A percentile compares a stretch with the other conserved stretches of the same genome.
Evolutionary conservation across 2,329 filamentous ascomycete genomes (phyloP).

Genomic region (Neurospora sp.): DNA sequence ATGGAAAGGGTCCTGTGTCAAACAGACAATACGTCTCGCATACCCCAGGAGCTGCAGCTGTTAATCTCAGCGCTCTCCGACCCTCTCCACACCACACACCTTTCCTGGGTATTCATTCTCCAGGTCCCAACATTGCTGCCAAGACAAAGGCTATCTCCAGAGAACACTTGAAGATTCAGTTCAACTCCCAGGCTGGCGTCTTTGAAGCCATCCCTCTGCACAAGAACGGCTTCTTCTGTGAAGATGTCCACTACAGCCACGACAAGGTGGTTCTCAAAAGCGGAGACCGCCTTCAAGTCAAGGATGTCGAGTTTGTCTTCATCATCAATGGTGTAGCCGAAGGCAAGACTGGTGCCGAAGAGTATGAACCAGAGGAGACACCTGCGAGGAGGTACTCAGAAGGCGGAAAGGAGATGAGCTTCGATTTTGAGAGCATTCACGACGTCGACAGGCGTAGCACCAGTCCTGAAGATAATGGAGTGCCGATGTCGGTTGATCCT

Average conservation of each 20-base stretch:
- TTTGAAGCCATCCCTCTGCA: conserved; percentile 57
- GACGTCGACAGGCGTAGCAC: conserved; percentile 48
- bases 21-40: conserved; percentile 53
- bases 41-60: conserved; percentile 47
- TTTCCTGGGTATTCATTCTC: conserved; percentile 64
- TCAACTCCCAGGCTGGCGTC: conserved; percentile 50
- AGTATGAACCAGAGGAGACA: conserved; percentile 38
- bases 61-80: conserved; percentile 49
- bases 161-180: conserved; percentile 63
- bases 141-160: conserved; percentile 66
- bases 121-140: conserved; percentile 47
- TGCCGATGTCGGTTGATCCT: conserved; percentile 17
- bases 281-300: conserved; percentile 61
- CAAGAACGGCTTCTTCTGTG: conserved; percentile 60
- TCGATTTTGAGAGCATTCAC: conserved; percentile 57
- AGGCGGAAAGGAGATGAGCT: conserved; percentile 62
- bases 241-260: conserved; percentile 48
- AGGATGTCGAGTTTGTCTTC: conserved; percentile 59
- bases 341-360: conserved; percentile 49
- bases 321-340: conserved; percentile 54
- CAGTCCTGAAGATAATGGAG: conserved; percentile 34
- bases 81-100: conserved; percentile 54
- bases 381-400: conserved; percentile 40
- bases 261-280: conserved; percentile 50
- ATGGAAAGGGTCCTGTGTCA: conserved; percentile 38